phyloP scores from a whole-genome alignment of 768 basidiomycete genomes.

The Daedaleopsis nitida region DNA sequence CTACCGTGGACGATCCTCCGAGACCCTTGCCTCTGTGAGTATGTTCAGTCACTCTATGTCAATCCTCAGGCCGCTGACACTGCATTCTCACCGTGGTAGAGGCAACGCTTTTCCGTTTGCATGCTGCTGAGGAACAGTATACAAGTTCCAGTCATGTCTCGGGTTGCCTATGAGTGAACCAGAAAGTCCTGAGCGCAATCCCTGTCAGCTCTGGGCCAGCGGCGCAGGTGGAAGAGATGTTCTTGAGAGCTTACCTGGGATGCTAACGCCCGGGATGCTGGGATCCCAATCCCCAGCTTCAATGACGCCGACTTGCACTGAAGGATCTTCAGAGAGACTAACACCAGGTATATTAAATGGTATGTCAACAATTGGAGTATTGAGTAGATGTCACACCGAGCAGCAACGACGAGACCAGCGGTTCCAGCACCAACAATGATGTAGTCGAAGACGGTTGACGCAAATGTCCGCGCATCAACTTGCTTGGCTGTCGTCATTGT shows the following conservation, averaged over 20 bases:
- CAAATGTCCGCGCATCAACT: too few relatives aligned
- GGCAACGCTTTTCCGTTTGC: neutral
- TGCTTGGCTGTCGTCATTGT: too few relatives aligned
- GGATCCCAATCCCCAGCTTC: neutral
- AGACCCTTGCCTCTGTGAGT: neutral
- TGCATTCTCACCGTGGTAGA: neutral
- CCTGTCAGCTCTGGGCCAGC: neutral
- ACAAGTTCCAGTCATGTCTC: neutral
- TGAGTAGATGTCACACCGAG: neutral
- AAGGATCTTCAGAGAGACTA: neutral
- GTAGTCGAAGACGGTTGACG: neutral
- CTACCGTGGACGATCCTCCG: neutral
- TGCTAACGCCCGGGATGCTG: neutral
- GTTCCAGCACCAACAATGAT: neutral
- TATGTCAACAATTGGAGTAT: too few relatives aligned
- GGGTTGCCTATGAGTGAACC: neutral
- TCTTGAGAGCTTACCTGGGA: neutral
- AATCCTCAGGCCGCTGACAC: neutral
- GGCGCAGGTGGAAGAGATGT: neutral
- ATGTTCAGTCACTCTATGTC: too few relatives aligned
- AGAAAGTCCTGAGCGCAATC: neutral
- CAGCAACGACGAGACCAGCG: neutral
- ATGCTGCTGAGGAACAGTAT: neutral
- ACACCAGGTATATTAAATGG: too few relatives aligned
- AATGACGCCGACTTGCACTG: neutral